Conservation (phyloP, 345 rosid genomes). For the Anacardium occidentale region DNA sequence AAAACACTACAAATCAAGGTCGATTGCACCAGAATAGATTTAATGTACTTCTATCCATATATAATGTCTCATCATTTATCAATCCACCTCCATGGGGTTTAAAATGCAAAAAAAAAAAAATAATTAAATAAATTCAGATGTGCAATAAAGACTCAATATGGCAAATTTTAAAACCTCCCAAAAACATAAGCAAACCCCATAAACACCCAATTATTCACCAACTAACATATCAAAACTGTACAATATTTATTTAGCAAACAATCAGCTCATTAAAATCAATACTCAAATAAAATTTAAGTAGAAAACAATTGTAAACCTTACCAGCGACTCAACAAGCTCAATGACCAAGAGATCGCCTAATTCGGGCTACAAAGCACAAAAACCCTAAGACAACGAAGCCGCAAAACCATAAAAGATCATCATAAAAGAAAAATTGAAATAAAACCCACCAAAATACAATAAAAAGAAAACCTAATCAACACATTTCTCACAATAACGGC, state of each 20-base stretch:
- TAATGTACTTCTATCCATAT: neutral
- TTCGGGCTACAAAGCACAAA: slow-evolving; percentile 11
- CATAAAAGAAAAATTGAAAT: slow-evolving; percentile 3
- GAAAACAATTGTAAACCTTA: neutral
- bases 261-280: neutral
- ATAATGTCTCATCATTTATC: neutral
- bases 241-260: neutral
- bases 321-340: slow-evolving; percentile 20
- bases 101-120: neutral
- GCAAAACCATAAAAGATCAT: neutral
- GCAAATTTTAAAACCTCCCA: neutral
- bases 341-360: slow-evolving; percentile 16
- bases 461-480: neutral
- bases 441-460: neutral
- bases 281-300: neutral
- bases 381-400: slow-evolving; percentile 18
- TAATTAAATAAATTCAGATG: neutral
- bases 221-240: neutral
- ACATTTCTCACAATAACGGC: neutral
- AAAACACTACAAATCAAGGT: neutral
- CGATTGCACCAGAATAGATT: neutral
- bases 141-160: neutral
- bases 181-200: neutral
- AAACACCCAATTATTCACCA: neutral
- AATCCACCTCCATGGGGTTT: neutral